Base-by-base conservation (phyloP, 768 basidiomycete genomes). In the Cystofilobasidium ferigula region DNA sequence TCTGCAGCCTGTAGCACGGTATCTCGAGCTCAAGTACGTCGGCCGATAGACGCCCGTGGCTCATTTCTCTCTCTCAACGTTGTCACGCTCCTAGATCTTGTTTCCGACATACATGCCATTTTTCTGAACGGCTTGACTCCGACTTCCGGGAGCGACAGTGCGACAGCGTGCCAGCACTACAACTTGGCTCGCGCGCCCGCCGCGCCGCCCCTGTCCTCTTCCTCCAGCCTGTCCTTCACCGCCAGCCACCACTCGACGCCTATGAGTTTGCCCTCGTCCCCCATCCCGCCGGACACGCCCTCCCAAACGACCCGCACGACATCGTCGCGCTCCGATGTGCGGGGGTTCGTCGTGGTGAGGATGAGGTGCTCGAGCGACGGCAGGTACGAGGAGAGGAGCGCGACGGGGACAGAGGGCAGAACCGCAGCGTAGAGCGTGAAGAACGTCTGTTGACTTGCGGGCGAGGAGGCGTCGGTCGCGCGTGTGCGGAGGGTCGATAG, bases 1-100 rank as follows among this genome's bases (percentile, higher is more conserved):
- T 24, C 40, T 42, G 10, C 40, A 42, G 40, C 61, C 67, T 22
- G 6, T 48, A 12, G 54, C 62, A 1, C 34, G 67, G 12, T 57
- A 57, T 24, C 32, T 63, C 32, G 67, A 68, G 62, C 32, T 61
- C 28, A 61, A 56, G 51, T 61, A n/a, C 14, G 45, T 59, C 48
- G 65, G 65, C 24, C 43, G 65, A 42, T 67, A 67, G 59, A 45
- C n/a, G n/a, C n/a, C 26, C n/a, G 54, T 53, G 10, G 12, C 51
- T 53, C 28, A 12, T 53, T n/a, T 53, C 28, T 53, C 28, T 53
- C 28, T 53, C 51, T 53, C 51, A n/a, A 53, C 12, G 51, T 42
- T 42, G 40, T 42, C 40, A 42, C 40, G 40, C 40, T 42, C 40
- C n/a, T n/a, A n/a, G n/a, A n/a, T n/a, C n/a, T n/a, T n/a, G n/a